Evolutionary conservation across 2,329 filamentous ascomycete genomes (phyloP), one percentile per base, ranked within the genome.

Genomic region (Alternaria panax): DNA sequence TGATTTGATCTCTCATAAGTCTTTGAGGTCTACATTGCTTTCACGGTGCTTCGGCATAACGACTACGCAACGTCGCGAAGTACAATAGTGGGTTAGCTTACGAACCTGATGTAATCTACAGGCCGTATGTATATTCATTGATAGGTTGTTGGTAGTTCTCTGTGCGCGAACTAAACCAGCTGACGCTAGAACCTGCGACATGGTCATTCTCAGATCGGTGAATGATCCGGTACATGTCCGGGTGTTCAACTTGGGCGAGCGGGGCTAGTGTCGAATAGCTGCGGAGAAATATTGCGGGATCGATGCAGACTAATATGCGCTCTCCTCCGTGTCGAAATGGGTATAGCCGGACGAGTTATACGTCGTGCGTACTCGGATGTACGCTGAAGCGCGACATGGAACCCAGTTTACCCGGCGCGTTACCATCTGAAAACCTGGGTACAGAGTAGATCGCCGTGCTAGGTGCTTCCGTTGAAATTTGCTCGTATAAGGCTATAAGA

Each of bases 221-320:
- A 28, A 20, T 40, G 24, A 5, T 34, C 7, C 34, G 12, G 30
- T 8, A n/a, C 4, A 4, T 54, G 2, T 22, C 18, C 16, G 9
- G 20, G 20, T 24, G 18, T 25, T 30, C 14, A 20, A 24, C 30
- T 34, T 34, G 7, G 12, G 30, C 30, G 30, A 34, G 30, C 30
- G 30, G 30, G 12, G 30, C 30, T 24, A 48, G 32, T 30, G 34
- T 9, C 12, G 18, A 18, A 27, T 11, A 41, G 4, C 22, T 57
- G 46, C 54, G 54, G 54, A 57, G 54, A 36, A 41, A 46, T 40
- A 14, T 14, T 36, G 14, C 20, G 25, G 8, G 25, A 51, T 79
- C 70, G n/a, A 84, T 83, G 86, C 87, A 67, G 72, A 73, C 69
- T 87, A 85, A 62, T 58, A 16, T 58, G 24, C 7, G 34, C 38